Percentiles rank a stretch among this genome's conserved stretches.
These are phyloP conservation scores for Oemleria cerasiformis DNA, from an alignment of 306 rosid genomes.

Conservation along the genomic window DNA sequence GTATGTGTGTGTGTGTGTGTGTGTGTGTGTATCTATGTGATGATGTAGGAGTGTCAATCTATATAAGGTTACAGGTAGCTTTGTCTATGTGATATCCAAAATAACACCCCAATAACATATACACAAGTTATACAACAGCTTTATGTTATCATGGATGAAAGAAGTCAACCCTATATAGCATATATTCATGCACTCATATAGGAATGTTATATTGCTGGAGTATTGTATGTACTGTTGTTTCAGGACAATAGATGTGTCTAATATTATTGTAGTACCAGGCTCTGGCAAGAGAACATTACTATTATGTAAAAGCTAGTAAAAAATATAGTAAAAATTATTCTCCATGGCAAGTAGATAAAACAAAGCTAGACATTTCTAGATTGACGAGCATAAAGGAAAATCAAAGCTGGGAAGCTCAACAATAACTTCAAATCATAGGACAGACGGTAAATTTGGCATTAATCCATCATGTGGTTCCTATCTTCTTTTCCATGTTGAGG, in stretches of 20 bases:
- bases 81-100: background rate
- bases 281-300: background rate
- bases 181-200: background rate
- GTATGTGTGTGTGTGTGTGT: too few species aligned
- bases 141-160: background rate
- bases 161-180: background rate
- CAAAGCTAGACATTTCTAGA: background rate
- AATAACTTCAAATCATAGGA: background rate
- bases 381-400: too few species aligned
- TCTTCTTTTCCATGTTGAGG: background rate
- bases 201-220: background rate
- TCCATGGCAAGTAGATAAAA: background rate
- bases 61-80: background rate
- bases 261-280: background rate
- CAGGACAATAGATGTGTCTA: background rate
- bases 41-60: background rate
- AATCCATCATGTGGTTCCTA: background rate
- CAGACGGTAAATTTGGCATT: background rate
- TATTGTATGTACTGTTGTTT: background rate
- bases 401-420: background rate
- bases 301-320: background rate
- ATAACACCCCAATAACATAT: background rate
- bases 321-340: background rate
- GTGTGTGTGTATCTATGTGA: background rate
- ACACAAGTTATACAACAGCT: background rate